Conservation (phyloP, 225 moss, liverwort and hornwort species). For the Asterella californica region DNA sequence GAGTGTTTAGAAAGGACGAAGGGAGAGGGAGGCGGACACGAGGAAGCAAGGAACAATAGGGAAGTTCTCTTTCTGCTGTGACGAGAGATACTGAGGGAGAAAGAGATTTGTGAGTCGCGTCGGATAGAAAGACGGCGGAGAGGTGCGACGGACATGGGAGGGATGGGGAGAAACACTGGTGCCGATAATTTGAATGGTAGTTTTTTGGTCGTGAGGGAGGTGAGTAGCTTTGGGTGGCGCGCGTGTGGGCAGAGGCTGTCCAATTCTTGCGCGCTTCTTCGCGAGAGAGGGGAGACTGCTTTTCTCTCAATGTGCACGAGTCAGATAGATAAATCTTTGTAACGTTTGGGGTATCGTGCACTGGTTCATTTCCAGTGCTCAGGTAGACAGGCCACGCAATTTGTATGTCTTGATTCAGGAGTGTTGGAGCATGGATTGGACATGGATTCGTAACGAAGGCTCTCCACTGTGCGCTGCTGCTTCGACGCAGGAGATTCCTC, state of each 20-base stretch:
- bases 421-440: conserved; percentile 8
- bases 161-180: neutral
- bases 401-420: conserved; percentile 11
- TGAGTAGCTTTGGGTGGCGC: neutral
- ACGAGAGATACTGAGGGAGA: neutral
- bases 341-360: neutral
- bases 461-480: neutral
- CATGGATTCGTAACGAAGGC: neutral
- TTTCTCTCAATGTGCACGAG: neutral
- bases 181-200: neutral
- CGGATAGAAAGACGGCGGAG: neutral
- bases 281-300: neutral
- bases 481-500: neutral
- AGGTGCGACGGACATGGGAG: conserved; percentile 3
- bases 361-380: conserved; percentile 1
- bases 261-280: conserved; percentile 12
- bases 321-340: neutral
- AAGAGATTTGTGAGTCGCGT: neutral
- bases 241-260: conserved; percentile 13
- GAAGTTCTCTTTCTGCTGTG: too few species aligned
- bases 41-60: too few species aligned
- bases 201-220: neutral
- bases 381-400: neutral
- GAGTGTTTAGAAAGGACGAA: neutral
- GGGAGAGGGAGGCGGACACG: too few species aligned